Percentiles rank a stretch among this genome's conserved stretches.
Conservation (phyloP, 495 filamentous ascomycete genomes). For the Rhypophila decipiens region DNA sequence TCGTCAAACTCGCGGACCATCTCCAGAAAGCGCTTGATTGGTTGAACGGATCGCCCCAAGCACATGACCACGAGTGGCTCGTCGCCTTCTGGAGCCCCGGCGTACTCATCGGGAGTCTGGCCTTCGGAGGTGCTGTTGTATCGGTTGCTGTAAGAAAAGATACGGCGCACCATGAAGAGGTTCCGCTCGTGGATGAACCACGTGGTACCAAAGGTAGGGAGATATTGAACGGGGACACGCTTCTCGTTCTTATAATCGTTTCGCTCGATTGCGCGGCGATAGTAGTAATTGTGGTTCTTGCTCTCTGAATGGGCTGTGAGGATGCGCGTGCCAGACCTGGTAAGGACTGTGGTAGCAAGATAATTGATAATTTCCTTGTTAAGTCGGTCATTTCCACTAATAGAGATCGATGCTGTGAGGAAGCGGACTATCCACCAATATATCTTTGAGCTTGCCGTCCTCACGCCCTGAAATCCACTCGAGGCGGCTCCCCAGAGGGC, state of each 20-base stretch:
- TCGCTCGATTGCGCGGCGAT: conserved; percentile 24
- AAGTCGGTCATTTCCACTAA: conserved; percentile 34
- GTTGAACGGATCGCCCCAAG: conserved; percentile 38
- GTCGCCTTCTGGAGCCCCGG: conserved; percentile 32
- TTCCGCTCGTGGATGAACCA: conserved; percentile 37
- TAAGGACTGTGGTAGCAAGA: conserved; percentile 34
- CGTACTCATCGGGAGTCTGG: conserved; percentile 28
- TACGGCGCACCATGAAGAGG: conserved; percentile 37
- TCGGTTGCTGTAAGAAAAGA: conserved; percentile 17
- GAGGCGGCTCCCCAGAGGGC: conserved; percentile 28
- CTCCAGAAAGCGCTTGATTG: conserved; percentile 37
- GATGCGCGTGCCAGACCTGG: conserved; percentile 27
- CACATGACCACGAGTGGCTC: conserved; percentile 42
- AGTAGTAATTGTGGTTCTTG: conserved; percentile 20
- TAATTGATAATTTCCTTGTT: conserved; percentile 40
- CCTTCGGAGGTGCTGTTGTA: conserved; percentile 9
- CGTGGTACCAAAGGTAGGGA: conserved; percentile 38
- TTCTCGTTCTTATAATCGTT: conserved; percentile 37
- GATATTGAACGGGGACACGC: conserved; percentile 36
- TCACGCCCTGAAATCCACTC: conserved; percentile 15
- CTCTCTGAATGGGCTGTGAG: conserved; percentile 36
- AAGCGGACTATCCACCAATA: conserved; percentile 37
- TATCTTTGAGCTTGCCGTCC: conserved; percentile 17
- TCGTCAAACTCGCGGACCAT: conserved; percentile 40
- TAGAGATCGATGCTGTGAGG: conserved; percentile 35